Base-by-base conservation (phyloP, 108 stramenopile species). In the Asterionellopsis glacialis region DNA sequence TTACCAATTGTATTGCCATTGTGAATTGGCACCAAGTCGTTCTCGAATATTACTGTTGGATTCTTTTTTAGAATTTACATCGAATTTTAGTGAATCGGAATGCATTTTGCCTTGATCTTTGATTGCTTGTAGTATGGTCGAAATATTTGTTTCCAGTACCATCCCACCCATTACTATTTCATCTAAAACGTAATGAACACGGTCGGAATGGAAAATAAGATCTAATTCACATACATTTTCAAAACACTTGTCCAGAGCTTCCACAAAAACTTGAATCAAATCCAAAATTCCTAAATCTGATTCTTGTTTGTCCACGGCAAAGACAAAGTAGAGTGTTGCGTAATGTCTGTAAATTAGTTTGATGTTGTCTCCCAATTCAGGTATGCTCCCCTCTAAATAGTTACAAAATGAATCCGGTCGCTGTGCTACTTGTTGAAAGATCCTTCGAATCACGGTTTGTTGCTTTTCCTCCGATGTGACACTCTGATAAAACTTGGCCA, bases 151-250 rank as follows among this genome's bases (percentile, higher is more conserved):
- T 68, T 99, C 99, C 57, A 99, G 72, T 18, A 99, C 99, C 98
- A 99, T 98, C 16, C 99, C 98, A 15, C 94, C 99, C 97, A 98
- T 98, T 25, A 99, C 97, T 50, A 99, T 97, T 63, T 99, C 99
- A 70, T 95, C 94, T 64, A 93, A 63, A 19, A 91, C 63, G 52
- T 91, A 95, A 64, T 93, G 89, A 1, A 91, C 86, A 50, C 90
- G 77, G 81, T 98, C 98, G 28, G 91, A 91, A 74, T 97, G 97
- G 68, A 99, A 99, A 55, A 99, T 99, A 21, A 99, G 82, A 67
- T 99, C 98, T 64, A 99, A 73, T 77, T 99, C 99, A 71, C 99
- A 99, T 0, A 99, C 99, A 82, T 97, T 98, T 70, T 97, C 96
- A 78, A 99, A 99, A 70, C 91, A 94, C 64, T 98, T 97, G 76